Evolutionary conservation across 139 green algal species (phyloP), one percentile per base, ranked within the genome.

Genomic region (Chlamydomonas eustigma): DNA sequence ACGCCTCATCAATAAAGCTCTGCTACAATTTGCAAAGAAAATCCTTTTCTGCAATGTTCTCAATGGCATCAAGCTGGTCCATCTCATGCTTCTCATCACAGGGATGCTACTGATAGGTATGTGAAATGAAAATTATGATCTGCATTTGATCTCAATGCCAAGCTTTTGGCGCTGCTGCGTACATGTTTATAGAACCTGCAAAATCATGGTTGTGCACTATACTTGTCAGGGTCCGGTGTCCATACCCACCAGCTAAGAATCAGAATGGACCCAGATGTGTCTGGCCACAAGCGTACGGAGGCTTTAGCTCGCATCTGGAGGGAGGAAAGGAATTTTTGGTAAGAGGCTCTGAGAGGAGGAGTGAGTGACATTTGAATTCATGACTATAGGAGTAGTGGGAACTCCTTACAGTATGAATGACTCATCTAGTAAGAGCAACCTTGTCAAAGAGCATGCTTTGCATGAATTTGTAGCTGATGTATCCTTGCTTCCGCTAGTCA

Each of bases 41-140:
- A 68, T 81, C 37, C 36, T 81, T 1, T 77, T 66, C 68, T 37
- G 58, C 1, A 6, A 28, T 1, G 18, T 80, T 1, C 34, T 50
- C 39, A 28, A 6, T 37, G 8, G 58, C 2, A 25, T 77, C 32
- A 37, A 30, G 36, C 70, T 81, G 18, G 51, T 81, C 0, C 67
- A 81, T 24, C 31, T 81, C 66, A 68, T 72, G 8, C 37, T 81
- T 0, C 1, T 77, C 2, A 50, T 81, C 36, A 77, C 69, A 1
- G 76, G 69, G 3, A 39, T 65, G 0, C 51, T 39, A 1, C 67
- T 81, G 12, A 66, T 74, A 73, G 76, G 76, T 77, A 12, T 1
- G 76, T 22, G 25, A 24, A 3, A 2, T 28, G 25, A 37, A 28
- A 32, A 37, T 24, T 5, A 8, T 35, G n/a, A n/a, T n/a, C n/a